Percentiles rank a stretch among this genome's conserved stretches.
These are phyloP conservation scores for Peronospora belbahrii DNA, from an alignment of 352 stramenopile genomes.

Conservation along the genomic window DNA sequence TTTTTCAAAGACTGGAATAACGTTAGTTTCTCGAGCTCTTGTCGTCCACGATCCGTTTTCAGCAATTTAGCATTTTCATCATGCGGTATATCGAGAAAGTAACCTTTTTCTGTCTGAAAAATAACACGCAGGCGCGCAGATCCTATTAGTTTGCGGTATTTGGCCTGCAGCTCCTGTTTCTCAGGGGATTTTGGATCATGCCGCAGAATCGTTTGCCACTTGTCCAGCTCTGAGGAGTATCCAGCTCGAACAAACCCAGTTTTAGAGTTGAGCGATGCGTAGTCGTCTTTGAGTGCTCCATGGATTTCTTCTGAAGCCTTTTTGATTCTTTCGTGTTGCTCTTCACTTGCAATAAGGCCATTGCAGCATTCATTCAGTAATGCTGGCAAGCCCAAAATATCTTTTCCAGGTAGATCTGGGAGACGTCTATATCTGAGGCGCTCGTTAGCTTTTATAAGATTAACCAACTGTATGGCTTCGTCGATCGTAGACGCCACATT, in stretches of 20 bases:
- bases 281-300: conserved; percentile 53
- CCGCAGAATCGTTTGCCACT: conserved; percentile 43
- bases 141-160: conserved; percentile 48
- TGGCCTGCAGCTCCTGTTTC: conserved; percentile 40
- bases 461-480: conserved; percentile 36
- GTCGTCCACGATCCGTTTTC: conserved; percentile 11
- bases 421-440: conserved; percentile 12
- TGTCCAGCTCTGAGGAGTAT: conserved; percentile 53
- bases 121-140: conserved; percentile 53
- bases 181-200: conserved; percentile 34
- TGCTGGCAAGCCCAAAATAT: conserved; percentile 17
- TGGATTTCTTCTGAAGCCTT: conserved; percentile 36
- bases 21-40: conserved; percentile 29
- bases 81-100: conserved; percentile 58
- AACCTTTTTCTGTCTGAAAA: conserved; percentile 55
- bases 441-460: conserved; percentile 28
- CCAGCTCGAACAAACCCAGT: conserved; percentile 47
- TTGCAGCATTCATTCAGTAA: conserved; percentile 23
- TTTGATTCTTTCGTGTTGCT: conserved; percentile 14
- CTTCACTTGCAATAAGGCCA: conserved; percentile 11
- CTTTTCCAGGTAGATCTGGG: conserved; percentile 20
- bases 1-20: conserved; percentile 69
- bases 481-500: conserved; percentile 51
- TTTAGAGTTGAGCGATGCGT: conserved; percentile 49
- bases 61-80: conserved; percentile 47